Base-by-base conservation (phyloP, 23 red algal genomes). In the Chondrus crispus region DNA sequence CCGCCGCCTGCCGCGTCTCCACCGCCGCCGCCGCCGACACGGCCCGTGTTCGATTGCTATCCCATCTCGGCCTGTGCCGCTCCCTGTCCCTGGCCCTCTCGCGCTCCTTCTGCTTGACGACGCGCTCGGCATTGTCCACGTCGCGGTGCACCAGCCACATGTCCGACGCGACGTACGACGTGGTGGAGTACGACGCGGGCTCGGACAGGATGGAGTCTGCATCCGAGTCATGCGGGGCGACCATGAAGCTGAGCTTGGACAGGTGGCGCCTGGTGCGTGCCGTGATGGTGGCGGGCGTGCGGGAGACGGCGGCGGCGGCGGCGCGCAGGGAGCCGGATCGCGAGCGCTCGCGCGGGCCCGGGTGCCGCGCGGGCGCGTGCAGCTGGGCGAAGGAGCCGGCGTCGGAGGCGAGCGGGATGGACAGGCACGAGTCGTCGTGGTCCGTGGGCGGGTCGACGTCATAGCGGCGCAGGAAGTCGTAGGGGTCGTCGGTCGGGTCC, bases 81-180 rank as follows among this genome's bases (percentile, higher is more conserved):
- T 14, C 51, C n/a, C n/a, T 55, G 16, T 55, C 51, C 51, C n/a
- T 55, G 51, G 14, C 51, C 18, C 35, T 66, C n/a, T n/a, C n/a
- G 52, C 52, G 52, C 13, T 77, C 71, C 24, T 37, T 24, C 38
- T 42, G 12, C n/a, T 26, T 37, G 16, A 60, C 32, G 14, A 12
- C 52, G 8, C 47, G 37, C 39, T 87, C 83, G 24, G 20, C 74
- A 7, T 44, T 2, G 29, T 37, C 24, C 48, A 78, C 85, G 40
- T 90, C 87, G 49, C 52, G 29, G 62, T 90, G 87, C 16, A 90
- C 87, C 20, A 90, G 46, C 87, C 87, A 90, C 44, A 90, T 90
- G 62, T 80, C 87, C 11, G 35, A 62, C 11, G 87, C 70, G 2
- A 90, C 87, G 35, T 68, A 75, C 33, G 87, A 64, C 32, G 87